These are phyloP conservation scores for Thalassiosira profunda DNA, from an alignment of 108 stramenopile species.

Conservation along the genomic window DNA sequence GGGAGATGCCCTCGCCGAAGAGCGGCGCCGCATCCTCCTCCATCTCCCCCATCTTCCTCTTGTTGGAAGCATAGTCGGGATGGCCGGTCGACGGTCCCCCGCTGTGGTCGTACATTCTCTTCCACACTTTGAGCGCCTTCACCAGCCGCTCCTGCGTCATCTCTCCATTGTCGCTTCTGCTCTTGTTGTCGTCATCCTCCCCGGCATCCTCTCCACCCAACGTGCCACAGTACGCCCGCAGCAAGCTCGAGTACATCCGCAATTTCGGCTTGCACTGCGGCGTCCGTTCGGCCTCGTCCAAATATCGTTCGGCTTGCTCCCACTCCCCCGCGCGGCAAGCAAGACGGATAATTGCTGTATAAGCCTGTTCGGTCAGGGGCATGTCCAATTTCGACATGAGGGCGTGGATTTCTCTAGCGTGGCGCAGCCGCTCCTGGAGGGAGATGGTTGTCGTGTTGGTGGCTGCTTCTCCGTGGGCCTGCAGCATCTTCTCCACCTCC, in stretches of 20 bases:
- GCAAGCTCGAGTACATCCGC: constrained; percentile 70
- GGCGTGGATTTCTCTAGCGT: constrained; percentile 71
- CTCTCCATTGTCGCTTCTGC: not conserved
- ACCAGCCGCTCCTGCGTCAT: constrained; percentile 32
- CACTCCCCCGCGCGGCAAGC: constrained; percentile 56
- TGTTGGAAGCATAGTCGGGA: constrained; percentile 10
- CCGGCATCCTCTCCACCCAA: constrained; percentile 14
- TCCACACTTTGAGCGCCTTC: constrained; percentile 68
- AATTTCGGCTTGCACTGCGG: constrained; percentile 82
- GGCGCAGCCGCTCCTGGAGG: constrained; percentile 46
- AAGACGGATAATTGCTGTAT: constrained; percentile 80
- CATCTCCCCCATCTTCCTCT: not conserved
- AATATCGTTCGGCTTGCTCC: constrained; percentile 50
- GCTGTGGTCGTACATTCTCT: constrained; percentile 49
- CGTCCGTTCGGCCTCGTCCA: constrained; percentile 63
- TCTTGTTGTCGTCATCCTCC: not conserved
- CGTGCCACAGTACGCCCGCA: constrained; percentile 65
- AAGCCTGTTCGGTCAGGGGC: constrained; percentile 83
- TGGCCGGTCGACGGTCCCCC: constrained; percentile 26
- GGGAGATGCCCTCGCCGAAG: constrained; percentile 50
- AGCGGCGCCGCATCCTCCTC: not conserved
- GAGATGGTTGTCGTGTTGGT: constrained; percentile 16
- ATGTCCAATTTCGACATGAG: constrained; percentile 63
- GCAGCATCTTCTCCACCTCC: not conserved
- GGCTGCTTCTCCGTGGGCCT: not conserved